A percentile compares a stretch with the other conserved stretches of the same genome.
Conservation (phyloP, 495 filamentous ascomycete species). For the Aspergillus sclerotiicarbonarius region DNA sequence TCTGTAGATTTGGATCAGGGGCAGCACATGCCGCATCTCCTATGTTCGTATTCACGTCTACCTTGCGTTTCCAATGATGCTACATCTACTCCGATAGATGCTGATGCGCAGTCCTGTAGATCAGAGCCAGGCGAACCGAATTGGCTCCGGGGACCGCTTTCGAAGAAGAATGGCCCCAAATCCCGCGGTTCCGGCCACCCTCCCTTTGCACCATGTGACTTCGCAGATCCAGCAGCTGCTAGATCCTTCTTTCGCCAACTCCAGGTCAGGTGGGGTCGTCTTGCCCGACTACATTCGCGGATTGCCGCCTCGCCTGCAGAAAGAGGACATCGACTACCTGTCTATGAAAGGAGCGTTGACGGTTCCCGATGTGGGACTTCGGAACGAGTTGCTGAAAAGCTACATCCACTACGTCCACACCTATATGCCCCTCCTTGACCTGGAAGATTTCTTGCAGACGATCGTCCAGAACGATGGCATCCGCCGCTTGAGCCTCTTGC, state of each 20-base stretch:
- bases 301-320: constrained; percentile 62
- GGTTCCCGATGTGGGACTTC: constrained; percentile 62
- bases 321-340: constrained; percentile 74
- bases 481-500: constrained; percentile 69
- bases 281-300: constrained; percentile 73
- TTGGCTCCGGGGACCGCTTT: constrained; percentile 32
- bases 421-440: constrained; percentile 83
- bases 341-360: constrained; percentile 71
- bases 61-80: not conserved
- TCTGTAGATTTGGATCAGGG: constrained; percentile 44
- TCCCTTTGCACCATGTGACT: constrained; percentile 37
- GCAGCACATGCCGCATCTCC: constrained; percentile 50
- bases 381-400: constrained; percentile 69
- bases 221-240: constrained; percentile 43
- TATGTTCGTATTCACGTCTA: constrained; percentile 34
- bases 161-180: constrained; percentile 38
- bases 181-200: constrained; percentile 37
- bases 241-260: constrained; percentile 35
- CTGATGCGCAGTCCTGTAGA: constrained; percentile 25
- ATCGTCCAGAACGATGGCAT: constrained; percentile 64
- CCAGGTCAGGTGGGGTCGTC: constrained; percentile 27
- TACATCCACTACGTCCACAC: constrained; percentile 85
- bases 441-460: constrained; percentile 67
- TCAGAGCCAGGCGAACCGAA: constrained; percentile 38
- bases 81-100: not conserved